A percentile compares a stretch with the other conserved stretches of the same genome.
Evolutionary conservation across 2,329 filamentous ascomycete genomes (phyloP).

Genomic region (Fusarium dimerum): DNA sequence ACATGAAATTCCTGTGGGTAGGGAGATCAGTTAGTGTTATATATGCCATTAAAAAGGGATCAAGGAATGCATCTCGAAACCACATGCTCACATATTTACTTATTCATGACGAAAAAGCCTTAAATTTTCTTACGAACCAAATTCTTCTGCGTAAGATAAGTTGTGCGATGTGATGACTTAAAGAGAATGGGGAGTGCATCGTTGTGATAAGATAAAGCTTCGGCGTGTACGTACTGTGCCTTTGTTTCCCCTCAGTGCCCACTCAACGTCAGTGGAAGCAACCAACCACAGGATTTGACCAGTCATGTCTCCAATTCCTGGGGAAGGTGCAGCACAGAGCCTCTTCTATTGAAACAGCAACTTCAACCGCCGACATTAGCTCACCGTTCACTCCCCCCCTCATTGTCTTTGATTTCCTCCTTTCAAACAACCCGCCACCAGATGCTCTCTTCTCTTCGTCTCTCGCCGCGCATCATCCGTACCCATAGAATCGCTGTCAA

Average conservation of each 20-base stretch:
- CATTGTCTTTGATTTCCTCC: not conserved
- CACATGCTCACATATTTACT: too few relatives aligned
- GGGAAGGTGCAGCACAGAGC: too few relatives aligned
- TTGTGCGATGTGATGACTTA: too few relatives aligned
- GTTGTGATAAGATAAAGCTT: constrained; percentile 23
- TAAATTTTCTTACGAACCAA: too few relatives aligned
- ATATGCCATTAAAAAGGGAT: too few relatives aligned
- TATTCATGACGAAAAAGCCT: too few relatives aligned
- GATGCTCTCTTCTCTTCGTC: constrained; percentile 23
- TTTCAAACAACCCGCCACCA: constrained; percentile 8
- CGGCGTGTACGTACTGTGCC: constrained; percentile 9
- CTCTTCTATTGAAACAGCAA: too few relatives aligned
- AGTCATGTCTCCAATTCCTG: too few relatives aligned
- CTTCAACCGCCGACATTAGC: constrained; percentile 1
- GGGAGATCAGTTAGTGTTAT: too few relatives aligned
- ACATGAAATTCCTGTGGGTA: too few relatives aligned
- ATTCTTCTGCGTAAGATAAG: too few relatives aligned
- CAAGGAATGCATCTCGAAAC: too few relatives aligned
- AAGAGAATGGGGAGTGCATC: not conserved
- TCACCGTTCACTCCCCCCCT: constrained; percentile 11
- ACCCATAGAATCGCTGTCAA: constrained; percentile 12
- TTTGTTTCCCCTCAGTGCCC: constrained; percentile 9
- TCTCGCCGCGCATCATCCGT: constrained; percentile 14
- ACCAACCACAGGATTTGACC: constrained; percentile 20
- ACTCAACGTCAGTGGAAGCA: constrained; percentile 1